These are phyloP conservation scores for Begonia masoniana DNA, from an alignment of 306 rosid genomes.

Conservation along the genomic window DNA sequence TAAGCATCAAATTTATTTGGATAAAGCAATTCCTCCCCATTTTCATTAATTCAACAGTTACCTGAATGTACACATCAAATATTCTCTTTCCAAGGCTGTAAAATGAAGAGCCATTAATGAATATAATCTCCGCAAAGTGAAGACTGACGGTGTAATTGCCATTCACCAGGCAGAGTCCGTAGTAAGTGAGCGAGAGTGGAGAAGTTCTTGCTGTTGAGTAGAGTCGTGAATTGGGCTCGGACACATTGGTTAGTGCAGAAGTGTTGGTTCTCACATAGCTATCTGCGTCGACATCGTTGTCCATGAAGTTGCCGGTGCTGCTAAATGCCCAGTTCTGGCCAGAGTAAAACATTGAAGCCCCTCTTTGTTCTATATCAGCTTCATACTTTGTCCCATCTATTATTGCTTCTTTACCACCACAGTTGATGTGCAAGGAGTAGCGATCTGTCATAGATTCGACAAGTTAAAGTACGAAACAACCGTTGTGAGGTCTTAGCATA, in stretches of 20 bases:
- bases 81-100: constrained; percentile 56
- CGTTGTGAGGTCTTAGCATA: background rate
- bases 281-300: constrained; percentile 68
- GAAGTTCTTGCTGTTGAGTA: constrained; percentile 69
- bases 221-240: constrained; percentile 27
- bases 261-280: constrained; percentile 42
- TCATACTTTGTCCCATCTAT: constrained; percentile 29
- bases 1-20: constrained; percentile 1
- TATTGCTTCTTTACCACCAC: constrained; percentile 69
- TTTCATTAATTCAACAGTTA: constrained; percentile 10
- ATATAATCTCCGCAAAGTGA: constrained; percentile 89
- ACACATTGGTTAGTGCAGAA: constrained; percentile 41
- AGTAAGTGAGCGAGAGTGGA: constrained; percentile 81
- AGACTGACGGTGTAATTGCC: constrained; percentile 69
- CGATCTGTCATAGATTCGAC: constrained; percentile 23
- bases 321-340: constrained; percentile 69
- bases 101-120: constrained; percentile 41
- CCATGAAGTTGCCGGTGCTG: constrained; percentile 89
- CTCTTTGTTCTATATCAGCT: constrained; percentile 62
- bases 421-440: constrained; percentile 56
- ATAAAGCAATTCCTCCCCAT: background rate
- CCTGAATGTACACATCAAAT: constrained; percentile 85
- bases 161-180: constrained; percentile 70
- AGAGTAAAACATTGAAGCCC: constrained; percentile 52
- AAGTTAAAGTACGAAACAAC: too few relatives aligned